Evolutionary conservation across 108 stramenopile genomes (phyloP).

Genomic region (Heterococcus sp.): DNA sequence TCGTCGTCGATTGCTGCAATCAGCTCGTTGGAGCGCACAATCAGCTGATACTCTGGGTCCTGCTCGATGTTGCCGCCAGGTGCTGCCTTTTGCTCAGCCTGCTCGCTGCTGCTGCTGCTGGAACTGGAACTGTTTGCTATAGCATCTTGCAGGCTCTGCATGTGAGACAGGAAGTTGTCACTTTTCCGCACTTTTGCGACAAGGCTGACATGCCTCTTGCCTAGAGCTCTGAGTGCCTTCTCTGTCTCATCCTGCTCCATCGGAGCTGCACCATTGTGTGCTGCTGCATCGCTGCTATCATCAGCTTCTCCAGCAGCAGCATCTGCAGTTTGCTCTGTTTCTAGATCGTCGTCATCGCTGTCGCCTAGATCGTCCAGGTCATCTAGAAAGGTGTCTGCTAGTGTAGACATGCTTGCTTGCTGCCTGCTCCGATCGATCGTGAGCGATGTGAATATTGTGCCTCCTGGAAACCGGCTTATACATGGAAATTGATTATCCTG

Average conservation of each 20-base stretch:
- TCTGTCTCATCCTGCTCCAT: not conserved
- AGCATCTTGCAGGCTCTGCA: not conserved
- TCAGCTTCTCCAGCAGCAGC: not conserved
- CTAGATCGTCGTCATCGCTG: slow-evolving; percentile 26
- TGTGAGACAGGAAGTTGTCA: not conserved
- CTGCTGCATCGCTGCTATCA: not conserved
- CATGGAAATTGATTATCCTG: too few relatives aligned
- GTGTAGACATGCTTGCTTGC: slow-evolving; percentile 41
- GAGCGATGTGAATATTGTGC: too few relatives aligned
- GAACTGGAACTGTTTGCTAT: not conserved
- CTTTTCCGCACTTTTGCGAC: not conserved
- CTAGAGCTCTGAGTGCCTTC: not conserved
- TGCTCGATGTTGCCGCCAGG: not conserved
- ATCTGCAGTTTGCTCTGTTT: not conserved
- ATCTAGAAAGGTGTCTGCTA: slow-evolving; percentile 37
- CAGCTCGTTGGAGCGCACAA: slow-evolving; percentile 49
- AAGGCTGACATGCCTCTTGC: not conserved
- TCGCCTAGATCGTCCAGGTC: slow-evolving; percentile 48
- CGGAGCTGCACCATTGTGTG: not conserved
- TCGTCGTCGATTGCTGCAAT: slow-evolving; percentile 61
- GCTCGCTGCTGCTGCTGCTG: not conserved
- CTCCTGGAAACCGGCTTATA: too few relatives aligned
- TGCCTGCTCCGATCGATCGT: too few relatives aligned
- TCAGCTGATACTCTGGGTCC: slow-evolving; percentile 53
- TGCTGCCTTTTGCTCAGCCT: not conserved